Evolutionary conservation across 345 rosid species (phyloP), one percentile per base, ranked within the genome.

Genomic region (Anacardium occidentale): DNA sequence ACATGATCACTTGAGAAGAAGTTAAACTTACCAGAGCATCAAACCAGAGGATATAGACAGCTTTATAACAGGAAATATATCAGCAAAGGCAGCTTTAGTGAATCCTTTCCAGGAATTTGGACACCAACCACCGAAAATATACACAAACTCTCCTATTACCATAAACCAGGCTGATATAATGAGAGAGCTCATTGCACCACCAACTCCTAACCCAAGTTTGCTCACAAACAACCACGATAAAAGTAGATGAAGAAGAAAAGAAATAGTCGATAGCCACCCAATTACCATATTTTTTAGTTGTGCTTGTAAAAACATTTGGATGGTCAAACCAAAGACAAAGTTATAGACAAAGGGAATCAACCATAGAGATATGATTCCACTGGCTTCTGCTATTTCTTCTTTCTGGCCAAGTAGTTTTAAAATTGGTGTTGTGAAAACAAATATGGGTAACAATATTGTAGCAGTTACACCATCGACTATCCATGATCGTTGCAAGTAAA

Each of bases 401-500:
- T 80, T 71, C 76, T 83, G 83, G 55, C 85, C 86, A 18, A 87
- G 67, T 17, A 80, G 69, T 61, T 81, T 79, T 26, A 83, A 77
- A 24, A 87, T 83, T 8, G 81, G 82, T 22, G 81, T 70, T 3
- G 83, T 72, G 4, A 83, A 70, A 70, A 87, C 57, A 17, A 87
- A 83, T 37, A 85, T 17, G 0, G 89, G 87, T 42, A 71, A 74
- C 55, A 85, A 73, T 62, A 85, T 72, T 8, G 83, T 77, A 24
- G 84, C 83, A 26, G 76, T 66, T 14, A 57, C 66, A 14, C 3
- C 7, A 60, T 81, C 81, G 62, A 87, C 73, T 54, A 87, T 75
- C 91, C 89, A 85, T 47, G 91, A 85, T 67, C 89, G 72, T 71
- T 87, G 89, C 62, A 87, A 54, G 73, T 87, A 87, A 54, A 87